A percentile compares a stretch with the other conserved stretches of the same genome.
Conservation (phyloP, 1,139 yeast genomes). For the Pneumocystis sp. region DNA sequence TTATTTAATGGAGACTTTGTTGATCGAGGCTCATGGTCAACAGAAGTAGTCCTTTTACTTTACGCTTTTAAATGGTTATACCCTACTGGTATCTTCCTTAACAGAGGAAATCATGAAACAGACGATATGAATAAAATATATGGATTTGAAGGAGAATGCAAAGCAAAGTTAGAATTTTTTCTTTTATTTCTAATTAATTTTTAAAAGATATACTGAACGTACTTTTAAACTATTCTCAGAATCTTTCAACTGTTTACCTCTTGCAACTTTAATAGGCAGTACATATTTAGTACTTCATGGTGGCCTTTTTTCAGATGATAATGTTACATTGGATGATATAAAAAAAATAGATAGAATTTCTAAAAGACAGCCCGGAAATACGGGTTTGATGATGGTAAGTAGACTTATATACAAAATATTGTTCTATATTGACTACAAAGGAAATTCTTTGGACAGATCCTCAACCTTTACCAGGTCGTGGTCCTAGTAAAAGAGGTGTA, state of each 20-base stretch:
- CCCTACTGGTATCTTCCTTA: conserved; percentile 60
- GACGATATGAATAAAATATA: conserved; percentile 93
- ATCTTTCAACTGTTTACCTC: conserved; percentile 73
- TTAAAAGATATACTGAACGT: conserved; percentile 45
- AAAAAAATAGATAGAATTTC: conserved; percentile 50
- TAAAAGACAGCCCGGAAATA: conserved; percentile 71
- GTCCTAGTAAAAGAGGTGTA: conserved; percentile 85
- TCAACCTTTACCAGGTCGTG: conserved; percentile 58
- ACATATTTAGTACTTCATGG: conserved; percentile 88
- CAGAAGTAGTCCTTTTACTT: conserved; percentile 78
- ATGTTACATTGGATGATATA: conserved; percentile 57
- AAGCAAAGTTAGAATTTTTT: conserved; percentile 35
- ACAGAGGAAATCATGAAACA: conserved; percentile 95
- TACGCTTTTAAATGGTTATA: conserved; percentile 64
- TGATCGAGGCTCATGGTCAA: conserved; percentile 96
- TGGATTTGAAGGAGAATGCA: conserved; percentile 94
- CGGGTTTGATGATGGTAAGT: conserved; percentile 65
- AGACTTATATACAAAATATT: not conserved
- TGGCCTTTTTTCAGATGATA: conserved; percentile 73
- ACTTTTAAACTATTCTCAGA: conserved; percentile 77
- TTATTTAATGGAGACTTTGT: conserved; percentile 95
- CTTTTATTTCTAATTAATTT: not conserved
- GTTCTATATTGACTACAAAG: not conserved
- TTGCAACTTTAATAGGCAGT: conserved; percentile 64
- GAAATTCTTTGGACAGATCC: conserved; percentile 98